Evolutionary conservation across 441 rosid genomes (phyloP), one percentile per base, ranked within the genome.

Genomic region (Eruca vesicaria): DNA sequence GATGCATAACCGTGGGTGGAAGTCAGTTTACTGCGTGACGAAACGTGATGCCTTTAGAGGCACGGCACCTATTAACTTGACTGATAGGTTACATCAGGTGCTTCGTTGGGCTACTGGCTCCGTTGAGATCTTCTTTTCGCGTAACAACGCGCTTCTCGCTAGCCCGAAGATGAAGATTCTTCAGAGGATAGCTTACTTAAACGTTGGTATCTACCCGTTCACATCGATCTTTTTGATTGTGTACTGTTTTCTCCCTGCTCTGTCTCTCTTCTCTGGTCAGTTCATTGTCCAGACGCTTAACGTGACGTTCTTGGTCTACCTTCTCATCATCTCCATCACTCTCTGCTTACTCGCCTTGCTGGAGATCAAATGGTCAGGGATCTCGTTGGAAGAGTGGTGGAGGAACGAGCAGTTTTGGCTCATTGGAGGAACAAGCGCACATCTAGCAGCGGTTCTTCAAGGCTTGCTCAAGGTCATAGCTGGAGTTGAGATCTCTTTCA

Each of bases 1-100:
- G n/a, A 83, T 83, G 86, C 86, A 83, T 8, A 83, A 83, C 75
- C 45, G 86, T 12, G 86, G 86, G 33, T 83, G 86, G 86, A 78
- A 76, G 60, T 83, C 86, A 18, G 76, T 83, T 53, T 83, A 83
- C 3, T 83, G 86, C 43, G 80, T 83, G 19, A 83, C 84, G 0
- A 78, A 83, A 65, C 71, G 86, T 0, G 86, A 83, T 7, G 86
- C 86, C n/a, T 83, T 83, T 55, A 77, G 86, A 0, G 86, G 86
- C 16, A 78, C 86, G 43, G 86, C 86, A 28, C 86, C 86, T 0
- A 83, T 83, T 35, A 83, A 83, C 59, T 82, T 83, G 16, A 83
- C 86, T 5, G 86, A 80, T 19, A 71, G 86, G 63, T 82, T 83
- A 32, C 86, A 83, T 36, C 86, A 83, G 33, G 86, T 83, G 18